Conservation (phyloP, 2,329 filamentous ascomycete genomes). For the Diaporthe australafricana region DNA sequence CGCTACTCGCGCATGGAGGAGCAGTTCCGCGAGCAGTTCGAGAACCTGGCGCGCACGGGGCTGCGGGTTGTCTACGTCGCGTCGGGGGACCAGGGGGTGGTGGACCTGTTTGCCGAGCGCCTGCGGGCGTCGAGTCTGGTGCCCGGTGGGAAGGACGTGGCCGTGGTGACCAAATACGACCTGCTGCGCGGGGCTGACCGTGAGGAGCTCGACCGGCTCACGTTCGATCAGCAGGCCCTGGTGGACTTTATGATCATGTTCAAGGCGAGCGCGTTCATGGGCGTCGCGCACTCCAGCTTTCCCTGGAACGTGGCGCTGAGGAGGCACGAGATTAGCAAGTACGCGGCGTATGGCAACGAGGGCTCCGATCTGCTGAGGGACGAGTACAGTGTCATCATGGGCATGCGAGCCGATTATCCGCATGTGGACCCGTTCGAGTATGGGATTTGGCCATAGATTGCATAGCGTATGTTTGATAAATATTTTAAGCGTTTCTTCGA, state of each 20-base stretch:
- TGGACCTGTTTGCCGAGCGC: slow-evolving; percentile 42
- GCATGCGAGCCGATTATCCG: slow-evolving; percentile 45
- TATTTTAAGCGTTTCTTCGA: background rate
- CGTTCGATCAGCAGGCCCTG: slow-evolving; percentile 49
- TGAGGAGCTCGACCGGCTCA: slow-evolving; percentile 40
- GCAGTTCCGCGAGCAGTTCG: slow-evolving; percentile 47
- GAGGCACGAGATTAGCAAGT: slow-evolving; percentile 47
- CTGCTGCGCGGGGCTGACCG: slow-evolving; percentile 41
- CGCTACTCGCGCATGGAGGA: slow-evolving; percentile 46
- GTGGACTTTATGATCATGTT: slow-evolving; percentile 49
- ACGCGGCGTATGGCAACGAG: slow-evolving; percentile 42
- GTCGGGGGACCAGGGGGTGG: slow-evolving; percentile 45
- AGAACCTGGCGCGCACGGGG: slow-evolving; percentile 41
- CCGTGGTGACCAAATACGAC: slow-evolving; percentile 48
- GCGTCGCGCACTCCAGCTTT: slow-evolving; percentile 48
- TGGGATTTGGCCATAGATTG: slow-evolving; percentile 45
- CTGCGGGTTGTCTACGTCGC: slow-evolving; percentile 47
- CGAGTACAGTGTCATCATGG: slow-evolving; percentile 49
- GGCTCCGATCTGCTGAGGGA: slow-evolving; percentile 47
- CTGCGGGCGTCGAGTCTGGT: slow-evolving; percentile 28
- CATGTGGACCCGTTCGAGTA: slow-evolving; percentile 46
- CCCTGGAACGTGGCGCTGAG: slow-evolving; percentile 49
- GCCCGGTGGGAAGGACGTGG: slow-evolving; percentile 39
- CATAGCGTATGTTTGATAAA: background rate
- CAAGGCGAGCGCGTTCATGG: slow-evolving; percentile 48